Evolutionary conservation across 1,139 yeast genomes (phyloP), one percentile per base, ranked within the genome.

Genomic region (Kodamaea ohmeri): DNA sequence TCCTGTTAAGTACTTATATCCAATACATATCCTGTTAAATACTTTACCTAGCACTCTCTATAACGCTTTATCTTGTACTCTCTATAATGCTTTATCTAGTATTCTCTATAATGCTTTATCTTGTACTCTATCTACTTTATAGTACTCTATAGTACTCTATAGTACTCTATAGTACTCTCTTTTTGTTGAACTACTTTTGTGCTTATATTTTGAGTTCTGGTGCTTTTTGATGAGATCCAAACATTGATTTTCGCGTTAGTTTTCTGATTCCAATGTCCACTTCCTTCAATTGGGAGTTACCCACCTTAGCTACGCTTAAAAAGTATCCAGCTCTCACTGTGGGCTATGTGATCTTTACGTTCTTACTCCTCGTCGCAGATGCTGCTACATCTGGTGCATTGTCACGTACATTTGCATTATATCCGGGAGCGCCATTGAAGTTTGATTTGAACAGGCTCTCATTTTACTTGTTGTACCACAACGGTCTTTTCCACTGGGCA

Each of bases 401-500:
- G 13, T 50, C 57, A 32, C 41, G 47, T 18, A 44, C 46, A 20
- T 58, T 67, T 38, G 50, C 63, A 5, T 67, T 87, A 41, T 67
- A 71, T 34, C 83, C 92, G 7, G 60, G 64, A 25, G 79, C 89
- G 2, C 65, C 85, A 11, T 65, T 76, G 45, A 60, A 69, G 16
- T 58, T 83, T 32, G 78, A 84, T 46, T 52, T 84, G 48, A 79
- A 79, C 55, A 66, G 83, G 32, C 59, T 90, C 18, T 80, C 95
- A 7, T 74, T 88, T 48, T 90, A 86, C 56, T 85, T 92, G 2
- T 60, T 89, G 52, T 78, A 78, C 34, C 97, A 89, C 56, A 55
- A 66, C 27, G 71, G 76, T 16, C 46, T 78, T 17, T 44, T 81
- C 39, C 96, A 88, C 58, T 65, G 90, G 61, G 40, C 76, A 3